phyloP scores from a whole-genome alignment of 805 yeast genomes.

The Yamadazyma scolyti region DNA sequence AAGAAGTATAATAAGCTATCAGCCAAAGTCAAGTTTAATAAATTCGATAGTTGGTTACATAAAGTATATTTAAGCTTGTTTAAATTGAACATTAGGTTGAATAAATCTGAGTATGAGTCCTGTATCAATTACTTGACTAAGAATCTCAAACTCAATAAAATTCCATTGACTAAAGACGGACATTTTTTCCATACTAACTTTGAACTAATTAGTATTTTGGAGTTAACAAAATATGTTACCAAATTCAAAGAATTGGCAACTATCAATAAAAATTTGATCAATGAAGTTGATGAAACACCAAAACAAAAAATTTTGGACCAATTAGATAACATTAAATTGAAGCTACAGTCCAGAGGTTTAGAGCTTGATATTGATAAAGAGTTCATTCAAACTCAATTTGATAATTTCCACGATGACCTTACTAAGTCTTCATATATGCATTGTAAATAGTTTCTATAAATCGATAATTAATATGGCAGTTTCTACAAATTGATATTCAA shows the following conservation, averaged over 20 bases:
- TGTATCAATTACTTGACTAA: conserved; percentile 24
- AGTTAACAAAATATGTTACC: conserved; percentile 5
- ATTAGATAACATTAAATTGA: conserved; percentile 8
- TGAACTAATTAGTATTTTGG: conserved; percentile 14
- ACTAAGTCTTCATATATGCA: conserved; percentile 8
- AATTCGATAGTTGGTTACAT: conserved; percentile 22
- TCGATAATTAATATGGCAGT: not conserved
- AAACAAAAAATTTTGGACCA: conserved; percentile 9
- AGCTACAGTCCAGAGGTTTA: conserved; percentile 1
- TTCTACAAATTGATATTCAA: conserved; percentile 9
- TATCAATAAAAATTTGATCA: conserved; percentile 5
- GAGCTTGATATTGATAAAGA: conserved; percentile 5
- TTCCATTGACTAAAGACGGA: conserved; percentile 14
- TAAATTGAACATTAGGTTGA: conserved; percentile 14
- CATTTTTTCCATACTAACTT: conserved; percentile 17
- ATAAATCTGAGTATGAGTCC: conserved; percentile 20
- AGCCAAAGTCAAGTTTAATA: conserved; percentile 9
- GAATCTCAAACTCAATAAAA: conserved; percentile 26
- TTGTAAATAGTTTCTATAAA: not conserved
- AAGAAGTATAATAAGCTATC: conserved; percentile 23
- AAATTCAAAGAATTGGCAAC: conserved; percentile 7
- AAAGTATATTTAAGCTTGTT: conserved; percentile 24
- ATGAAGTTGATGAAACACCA: conserved; percentile 1
- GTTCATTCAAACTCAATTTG: conserved; percentile 9
- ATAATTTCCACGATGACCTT: conserved; percentile 10